These are phyloP conservation scores for Clavispora santaluciae DNA, from an alignment of 805 yeast genomes.

Conservation along the genomic window DNA sequence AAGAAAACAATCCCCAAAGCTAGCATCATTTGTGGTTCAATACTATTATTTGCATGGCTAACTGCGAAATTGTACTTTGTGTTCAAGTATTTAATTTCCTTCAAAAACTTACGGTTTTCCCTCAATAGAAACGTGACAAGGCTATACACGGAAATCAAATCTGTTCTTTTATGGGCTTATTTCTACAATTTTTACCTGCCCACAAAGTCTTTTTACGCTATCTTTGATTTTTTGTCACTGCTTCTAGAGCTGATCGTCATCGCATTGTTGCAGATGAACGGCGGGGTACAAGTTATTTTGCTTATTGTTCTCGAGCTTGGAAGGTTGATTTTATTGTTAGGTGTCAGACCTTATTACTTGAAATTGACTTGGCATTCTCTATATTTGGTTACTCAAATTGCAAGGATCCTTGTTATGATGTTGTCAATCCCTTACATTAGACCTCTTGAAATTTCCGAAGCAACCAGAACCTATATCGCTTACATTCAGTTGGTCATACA, in stretches of 20 bases:
- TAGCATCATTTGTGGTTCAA: conserved; percentile 27
- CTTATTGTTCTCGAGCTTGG: conserved; percentile 33
- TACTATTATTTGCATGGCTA: conserved; percentile 20
- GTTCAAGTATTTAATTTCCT: conserved; percentile 9
- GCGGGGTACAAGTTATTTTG: conserved; percentile 40
- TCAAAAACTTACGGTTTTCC: conserved; percentile 14
- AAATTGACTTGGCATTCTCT: conserved; percentile 24
- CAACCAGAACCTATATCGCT: conserved; percentile 37
- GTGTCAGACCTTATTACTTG: conserved; percentile 26
- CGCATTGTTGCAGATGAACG: conserved; percentile 41
- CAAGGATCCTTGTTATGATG: conserved; percentile 35
- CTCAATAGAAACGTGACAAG: conserved; percentile 20
- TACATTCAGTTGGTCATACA: conserved; percentile 42
- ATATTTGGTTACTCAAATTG: conserved; percentile 31
- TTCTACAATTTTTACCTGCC: conserved; percentile 44
- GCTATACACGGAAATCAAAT: conserved; percentile 44
- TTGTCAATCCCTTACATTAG: conserved; percentile 42
- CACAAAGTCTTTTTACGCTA: conserved; percentile 31
- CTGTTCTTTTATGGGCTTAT: conserved; percentile 44
- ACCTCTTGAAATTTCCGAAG: conserved; percentile 32
- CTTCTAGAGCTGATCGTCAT: conserved; percentile 34
- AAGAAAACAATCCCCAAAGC: conserved; percentile 8
- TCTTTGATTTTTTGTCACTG: conserved; percentile 29
- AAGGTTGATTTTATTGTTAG: conserved; percentile 19
- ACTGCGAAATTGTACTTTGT: conserved; percentile 8